Evolutionary conservation across 2,329 filamentous ascomycete species (phyloP).

Genomic region (Cladophialophora exuberans): DNA sequence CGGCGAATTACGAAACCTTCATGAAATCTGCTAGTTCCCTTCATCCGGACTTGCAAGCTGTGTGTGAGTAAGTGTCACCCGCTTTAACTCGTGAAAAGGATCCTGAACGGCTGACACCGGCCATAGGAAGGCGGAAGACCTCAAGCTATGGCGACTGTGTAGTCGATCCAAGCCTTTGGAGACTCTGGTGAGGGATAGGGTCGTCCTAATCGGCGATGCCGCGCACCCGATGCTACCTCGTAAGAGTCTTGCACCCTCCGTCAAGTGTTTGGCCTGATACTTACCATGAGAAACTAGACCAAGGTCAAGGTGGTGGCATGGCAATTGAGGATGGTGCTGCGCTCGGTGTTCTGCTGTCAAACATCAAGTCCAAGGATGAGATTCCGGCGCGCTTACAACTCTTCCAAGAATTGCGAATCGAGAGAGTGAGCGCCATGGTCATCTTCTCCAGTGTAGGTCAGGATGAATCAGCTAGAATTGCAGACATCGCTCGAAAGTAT

Average conservation of each 20-base stretch:
- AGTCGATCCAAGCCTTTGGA: constrained; percentile 12
- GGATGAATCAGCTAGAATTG: constrained; percentile 11
- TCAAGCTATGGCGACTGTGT: constrained; percentile 13
- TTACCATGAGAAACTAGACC: constrained; percentile 38
- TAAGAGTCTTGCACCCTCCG: neutral
- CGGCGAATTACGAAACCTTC: constrained; percentile 5
- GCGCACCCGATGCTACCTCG: constrained; percentile 15
- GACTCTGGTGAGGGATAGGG: constrained; percentile 50
- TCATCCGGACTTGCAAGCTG: constrained; percentile 14
- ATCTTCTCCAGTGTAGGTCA: constrained; percentile 31
- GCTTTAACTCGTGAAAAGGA: neutral
- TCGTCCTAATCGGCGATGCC: constrained; percentile 68
- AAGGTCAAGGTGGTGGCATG: constrained; percentile 64
- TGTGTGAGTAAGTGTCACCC: constrained; percentile 9
- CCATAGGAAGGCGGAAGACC: constrained; percentile 15
- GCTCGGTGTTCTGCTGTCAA: constrained; percentile 49
- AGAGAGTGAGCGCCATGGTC: constrained; percentile 32
- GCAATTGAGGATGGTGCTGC: constrained; percentile 70
- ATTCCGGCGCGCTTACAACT: constrained; percentile 23
- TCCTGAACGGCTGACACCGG: neutral
- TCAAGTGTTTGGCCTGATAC: neutral
- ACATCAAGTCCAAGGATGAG: constrained; percentile 23
- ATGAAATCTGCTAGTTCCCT: constrained; percentile 8
- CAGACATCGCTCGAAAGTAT: constrained; percentile 2
- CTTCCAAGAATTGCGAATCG: constrained; percentile 31